Percentiles rank a stretch among this genome's conserved stretches.
Conservation (phyloP, 1,284 basidiomycete species). For the Acaromyces ingoldii region DNA sequence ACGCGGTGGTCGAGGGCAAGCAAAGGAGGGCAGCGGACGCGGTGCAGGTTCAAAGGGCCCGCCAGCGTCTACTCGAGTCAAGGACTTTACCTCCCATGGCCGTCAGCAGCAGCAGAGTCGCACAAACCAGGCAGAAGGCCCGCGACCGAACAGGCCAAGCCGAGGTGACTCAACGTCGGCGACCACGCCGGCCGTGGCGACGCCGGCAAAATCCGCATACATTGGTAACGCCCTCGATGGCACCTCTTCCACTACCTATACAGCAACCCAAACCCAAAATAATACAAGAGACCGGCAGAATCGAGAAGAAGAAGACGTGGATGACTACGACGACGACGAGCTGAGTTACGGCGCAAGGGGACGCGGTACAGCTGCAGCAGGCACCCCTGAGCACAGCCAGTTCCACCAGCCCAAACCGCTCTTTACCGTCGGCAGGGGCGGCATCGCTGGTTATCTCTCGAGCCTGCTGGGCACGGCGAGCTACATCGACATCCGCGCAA, state of each 20-base stretch:
- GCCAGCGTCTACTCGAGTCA: background rate
- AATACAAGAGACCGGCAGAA: background rate
- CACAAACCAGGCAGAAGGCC: background rate
- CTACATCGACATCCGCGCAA: constrained; percentile 92
- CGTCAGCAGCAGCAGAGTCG: too few relatives aligned
- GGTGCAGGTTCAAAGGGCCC: background rate
- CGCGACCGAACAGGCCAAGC: background rate
- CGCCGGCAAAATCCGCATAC: background rate
- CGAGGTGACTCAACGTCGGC: background rate
- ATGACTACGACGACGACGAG: too few relatives aligned
- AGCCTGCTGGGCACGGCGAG: constrained; percentile 85
- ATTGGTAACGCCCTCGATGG: constrained; percentile 43
- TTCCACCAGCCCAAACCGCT: constrained; percentile 48
- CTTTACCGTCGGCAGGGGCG: constrained; percentile 85
- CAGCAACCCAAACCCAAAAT: background rate
- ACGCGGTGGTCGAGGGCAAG: background rate
- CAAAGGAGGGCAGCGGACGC: background rate
- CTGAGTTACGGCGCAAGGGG: too few relatives aligned
- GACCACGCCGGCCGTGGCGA: too few relatives aligned
- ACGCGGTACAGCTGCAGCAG: background rate
- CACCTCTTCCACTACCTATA: constrained; percentile 5
- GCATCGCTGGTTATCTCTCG: constrained; percentile 95
- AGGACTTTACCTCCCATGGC: background rate
- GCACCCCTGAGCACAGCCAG: background rate
- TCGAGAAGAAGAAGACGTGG: background rate